Percentiles rank a stretch among this genome's conserved stretches.
These are phyloP conservation scores for Colletotrichum trifolii DNA, from an alignment of 2,329 filamentous ascomycete genomes.

Conservation along the genomic window DNA sequence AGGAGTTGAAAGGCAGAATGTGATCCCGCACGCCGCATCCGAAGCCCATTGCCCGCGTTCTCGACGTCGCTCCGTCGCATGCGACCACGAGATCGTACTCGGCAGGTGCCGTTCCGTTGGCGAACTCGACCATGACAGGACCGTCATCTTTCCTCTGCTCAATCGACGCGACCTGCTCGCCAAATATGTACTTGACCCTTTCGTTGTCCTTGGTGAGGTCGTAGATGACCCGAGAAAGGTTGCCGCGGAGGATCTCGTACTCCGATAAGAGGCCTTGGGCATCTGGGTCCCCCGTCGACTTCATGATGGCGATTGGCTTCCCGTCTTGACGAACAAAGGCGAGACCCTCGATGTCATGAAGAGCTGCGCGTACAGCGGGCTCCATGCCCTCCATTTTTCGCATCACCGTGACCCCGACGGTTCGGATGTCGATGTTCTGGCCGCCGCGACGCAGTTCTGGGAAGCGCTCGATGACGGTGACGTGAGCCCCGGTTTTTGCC, in stretches of 20 bases:
- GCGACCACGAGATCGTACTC: constrained; percentile 64
- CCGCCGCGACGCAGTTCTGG: constrained; percentile 57
- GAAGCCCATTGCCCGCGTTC: constrained; percentile 43
- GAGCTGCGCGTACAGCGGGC: constrained; percentile 52
- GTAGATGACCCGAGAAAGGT: constrained; percentile 58
- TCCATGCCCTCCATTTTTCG: constrained; percentile 61
- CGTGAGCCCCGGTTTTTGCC: constrained; percentile 47
- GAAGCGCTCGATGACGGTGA: constrained; percentile 56
- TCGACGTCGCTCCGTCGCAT: constrained; percentile 64
- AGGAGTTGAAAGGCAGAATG: constrained; percentile 37
- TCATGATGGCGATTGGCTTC: constrained; percentile 25
- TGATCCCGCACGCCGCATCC: constrained; percentile 39
- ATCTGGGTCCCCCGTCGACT: not conserved
- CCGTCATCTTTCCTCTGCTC: constrained; percentile 38
- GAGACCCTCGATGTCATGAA: constrained; percentile 58
- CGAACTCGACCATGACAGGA: constrained; percentile 47
- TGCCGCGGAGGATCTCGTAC: constrained; percentile 66
- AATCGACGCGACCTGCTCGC: constrained; percentile 44
- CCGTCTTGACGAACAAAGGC: constrained; percentile 54
- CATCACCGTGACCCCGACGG: constrained; percentile 60
- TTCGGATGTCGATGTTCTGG: constrained; percentile 65
- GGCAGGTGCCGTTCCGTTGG: constrained; percentile 48
- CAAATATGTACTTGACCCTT: constrained; percentile 44
- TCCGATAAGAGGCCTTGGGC: constrained; percentile 56
- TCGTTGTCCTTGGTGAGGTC: constrained; percentile 41